Conservation (phyloP, 306 rosid genomes). For the Cercis canadensis region DNA sequence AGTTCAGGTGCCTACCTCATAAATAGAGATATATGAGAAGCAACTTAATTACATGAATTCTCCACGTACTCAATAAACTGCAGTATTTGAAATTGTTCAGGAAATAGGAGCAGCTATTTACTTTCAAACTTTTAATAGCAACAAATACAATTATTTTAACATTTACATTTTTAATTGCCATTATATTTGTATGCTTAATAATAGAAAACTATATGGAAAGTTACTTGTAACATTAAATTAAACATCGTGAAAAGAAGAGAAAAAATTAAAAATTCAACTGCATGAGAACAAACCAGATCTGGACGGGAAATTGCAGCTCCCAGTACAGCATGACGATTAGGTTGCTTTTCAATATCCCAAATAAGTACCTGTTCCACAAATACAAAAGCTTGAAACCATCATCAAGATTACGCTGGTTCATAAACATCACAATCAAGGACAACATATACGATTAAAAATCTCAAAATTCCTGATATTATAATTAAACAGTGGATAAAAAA, state of each 20-base stretch:
- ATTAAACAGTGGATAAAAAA: conserved; percentile 16
- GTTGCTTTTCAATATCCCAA: conserved; percentile 93
- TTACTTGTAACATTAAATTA: neutral
- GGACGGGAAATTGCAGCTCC: conserved; percentile 89
- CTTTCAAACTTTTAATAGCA: conserved; percentile 9
- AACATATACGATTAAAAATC: neutral
- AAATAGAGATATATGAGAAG: neutral
- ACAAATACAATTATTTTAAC: conserved; percentile 10
- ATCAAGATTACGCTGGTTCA: conserved; percentile 5
- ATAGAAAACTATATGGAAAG: neutral
- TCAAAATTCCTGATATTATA: conserved; percentile 8
- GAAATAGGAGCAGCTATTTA: neutral
- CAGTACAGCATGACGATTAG: conserved; percentile 80
- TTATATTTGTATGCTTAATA: neutral
- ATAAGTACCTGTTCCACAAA: conserved; percentile 66
- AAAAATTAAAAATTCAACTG: neutral
- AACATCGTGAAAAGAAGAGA: neutral
- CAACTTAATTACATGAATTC: neutral
- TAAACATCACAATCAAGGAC: neutral
- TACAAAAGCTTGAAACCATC: neutral
- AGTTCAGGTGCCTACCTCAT: conserved; percentile 24
- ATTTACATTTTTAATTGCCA: neutral
- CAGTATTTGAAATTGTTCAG: neutral
- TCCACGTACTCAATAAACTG: neutral
- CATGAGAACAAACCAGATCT: conserved; percentile 70